A percentile compares a stretch with the other conserved stretches of the same genome.
phyloP scores from a whole-genome alignment of 2,329 filamentous ascomycete genomes.

The Aspergillus piperis region DNA sequence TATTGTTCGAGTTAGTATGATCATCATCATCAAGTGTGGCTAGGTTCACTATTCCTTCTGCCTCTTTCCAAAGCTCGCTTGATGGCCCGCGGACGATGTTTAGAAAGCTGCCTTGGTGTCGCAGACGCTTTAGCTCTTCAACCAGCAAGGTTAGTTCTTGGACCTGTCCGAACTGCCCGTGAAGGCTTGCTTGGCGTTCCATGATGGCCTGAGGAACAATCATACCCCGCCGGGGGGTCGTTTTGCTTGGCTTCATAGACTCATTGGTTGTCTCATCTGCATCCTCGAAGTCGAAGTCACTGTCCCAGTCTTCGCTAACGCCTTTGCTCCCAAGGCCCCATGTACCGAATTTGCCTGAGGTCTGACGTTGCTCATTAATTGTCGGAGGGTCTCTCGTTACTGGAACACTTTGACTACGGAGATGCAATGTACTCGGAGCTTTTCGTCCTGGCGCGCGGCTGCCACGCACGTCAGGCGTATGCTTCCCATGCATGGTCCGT shows the following conservation, averaged over 20 bases:
- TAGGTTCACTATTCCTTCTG: constrained; percentile 67
- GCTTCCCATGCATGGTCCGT: constrained; percentile 65
- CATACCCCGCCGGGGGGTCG: constrained; percentile 36
- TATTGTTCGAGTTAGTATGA: constrained; percentile 48
- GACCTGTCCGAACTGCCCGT: constrained; percentile 65
- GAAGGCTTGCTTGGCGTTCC: constrained; percentile 65
- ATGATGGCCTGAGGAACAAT: constrained; percentile 62
- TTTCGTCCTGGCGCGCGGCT: constrained; percentile 61
- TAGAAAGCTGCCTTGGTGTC: constrained; percentile 55
- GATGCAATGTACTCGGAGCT: constrained; percentile 60
- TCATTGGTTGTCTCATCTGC: constrained; percentile 48
- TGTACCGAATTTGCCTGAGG: constrained; percentile 62
- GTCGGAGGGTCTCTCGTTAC: constrained; percentile 54
- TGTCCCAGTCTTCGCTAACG: constrained; percentile 69
- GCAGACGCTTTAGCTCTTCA: constrained; percentile 65
- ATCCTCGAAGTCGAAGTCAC: constrained; percentile 67
- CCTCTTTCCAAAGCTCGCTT: constrained; percentile 62
- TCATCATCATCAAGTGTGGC: constrained; percentile 66
- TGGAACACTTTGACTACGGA: constrained; percentile 67
- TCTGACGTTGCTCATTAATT: constrained; percentile 52
- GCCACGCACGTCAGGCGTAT: constrained; percentile 56
- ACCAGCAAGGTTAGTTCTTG: constrained; percentile 65
- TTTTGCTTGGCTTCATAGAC: constrained; percentile 37
- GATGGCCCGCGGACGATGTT: constrained; percentile 57
- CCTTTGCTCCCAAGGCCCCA: constrained; percentile 68